Base-by-base conservation (phyloP, 2,329 filamentous ascomycete genomes). In the Aspergillus carbonarius region DNA sequence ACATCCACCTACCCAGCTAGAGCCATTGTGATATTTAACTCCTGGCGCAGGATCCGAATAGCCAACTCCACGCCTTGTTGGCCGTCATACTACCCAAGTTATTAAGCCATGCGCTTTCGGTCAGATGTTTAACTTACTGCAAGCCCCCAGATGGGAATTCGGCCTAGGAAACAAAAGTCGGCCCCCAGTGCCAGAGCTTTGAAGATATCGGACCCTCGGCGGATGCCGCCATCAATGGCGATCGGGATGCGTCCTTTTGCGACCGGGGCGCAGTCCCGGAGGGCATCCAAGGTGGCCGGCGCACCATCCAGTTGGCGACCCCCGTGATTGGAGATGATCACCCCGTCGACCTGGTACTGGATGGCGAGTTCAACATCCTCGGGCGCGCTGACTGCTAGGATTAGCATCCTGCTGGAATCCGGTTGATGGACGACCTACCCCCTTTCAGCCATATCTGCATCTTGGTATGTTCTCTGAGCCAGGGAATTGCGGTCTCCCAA, bases 401-500 rank as follows among this genome's bases (percentile, higher is more conserved):
- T 50, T 15, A 27, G 40, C 47, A 12, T 44, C 25, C 5, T 23
- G 10, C 15, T 25, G n/a, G 0, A 1, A 37, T 15, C 8, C 1
- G 10, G 4, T 32, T 9, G 4, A 34, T 20, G 1, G 9, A 15
- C 6, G n/a, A 55, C 66, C 32, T 61, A 71, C 62, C 64, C 58
- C 66, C 70, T 66, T 74, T 70, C 32, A 72, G 51, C 69, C 64
- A 74, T 25, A 68, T 78, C 40, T 80, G 73, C 69, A 84, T 74
- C 42, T 74, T 77, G 1, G 81, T 83, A 42, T 79, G 70, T 13
- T 72, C 70, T 18, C 79, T 71, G 37, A 85, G 66, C 78, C 80
- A 84, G 0, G 75, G 73, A 44, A 85, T 81, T 5, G 79, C 77
- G 1, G 69, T 69, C 20, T 79, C 79, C 83, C 83, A 86, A 56